phyloP scores from a whole-genome alignment of 192 early-diverging fungal genomes.

The Coemansia javaensis region DNA sequence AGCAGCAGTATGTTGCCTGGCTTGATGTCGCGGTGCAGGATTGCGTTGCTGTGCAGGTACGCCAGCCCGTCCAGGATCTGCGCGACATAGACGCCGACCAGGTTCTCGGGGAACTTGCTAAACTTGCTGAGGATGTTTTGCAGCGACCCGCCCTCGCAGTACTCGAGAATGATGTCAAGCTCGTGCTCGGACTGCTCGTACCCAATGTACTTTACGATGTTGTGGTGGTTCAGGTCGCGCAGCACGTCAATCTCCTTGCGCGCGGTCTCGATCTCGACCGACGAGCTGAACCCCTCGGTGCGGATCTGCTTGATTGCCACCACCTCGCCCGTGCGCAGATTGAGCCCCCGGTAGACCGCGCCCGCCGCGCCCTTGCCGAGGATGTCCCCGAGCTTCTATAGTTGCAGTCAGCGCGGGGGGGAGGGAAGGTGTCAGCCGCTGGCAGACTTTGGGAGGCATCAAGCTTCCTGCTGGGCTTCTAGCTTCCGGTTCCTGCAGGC shows the following conservation, averaged over 20 bases:
- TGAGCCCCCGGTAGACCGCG: constrained; percentile 65
- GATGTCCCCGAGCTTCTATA: constrained; percentile 63
- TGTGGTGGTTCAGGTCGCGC: constrained; percentile 66
- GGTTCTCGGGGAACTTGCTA: constrained; percentile 65
- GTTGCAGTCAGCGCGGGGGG: not conserved
- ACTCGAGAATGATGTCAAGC: constrained; percentile 84
- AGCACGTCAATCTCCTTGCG: constrained; percentile 79
- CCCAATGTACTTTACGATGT: constrained; percentile 70
- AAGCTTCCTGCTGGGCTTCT: too few species aligned
- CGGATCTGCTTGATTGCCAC: constrained; percentile 72
- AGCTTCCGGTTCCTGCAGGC: too few species aligned
- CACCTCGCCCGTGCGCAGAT: constrained; percentile 60
- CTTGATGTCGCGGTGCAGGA: constrained; percentile 59
- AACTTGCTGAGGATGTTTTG: constrained; percentile 68
- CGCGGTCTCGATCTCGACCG: constrained; percentile 58
- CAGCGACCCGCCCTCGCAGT: constrained; percentile 70
- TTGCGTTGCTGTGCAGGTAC: constrained; percentile 55
- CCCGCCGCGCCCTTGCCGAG: constrained; percentile 74
- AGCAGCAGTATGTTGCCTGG: constrained; percentile 65
- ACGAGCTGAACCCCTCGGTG: constrained; percentile 53
- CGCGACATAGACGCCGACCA: constrained; percentile 66
- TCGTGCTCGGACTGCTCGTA: constrained; percentile 64
- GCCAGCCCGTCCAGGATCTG: constrained; percentile 54
- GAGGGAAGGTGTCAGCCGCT: not conserved
- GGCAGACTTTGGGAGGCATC: too few species aligned